These are phyloP conservation scores for Solanum chilense DNA, from an alignment of 257 asterid species.

Conservation along the genomic window DNA sequence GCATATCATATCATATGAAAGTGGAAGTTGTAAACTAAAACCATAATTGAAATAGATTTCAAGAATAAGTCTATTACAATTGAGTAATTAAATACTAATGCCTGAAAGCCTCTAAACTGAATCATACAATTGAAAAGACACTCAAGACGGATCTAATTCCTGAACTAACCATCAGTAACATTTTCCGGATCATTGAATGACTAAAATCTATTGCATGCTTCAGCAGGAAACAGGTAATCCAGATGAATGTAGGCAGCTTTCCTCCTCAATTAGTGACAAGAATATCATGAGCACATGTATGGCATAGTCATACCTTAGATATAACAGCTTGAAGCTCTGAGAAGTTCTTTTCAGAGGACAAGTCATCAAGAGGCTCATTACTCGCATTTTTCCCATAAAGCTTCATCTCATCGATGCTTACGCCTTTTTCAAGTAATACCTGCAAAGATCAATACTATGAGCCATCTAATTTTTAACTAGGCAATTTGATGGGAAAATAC, in stretches of 20 bases:
- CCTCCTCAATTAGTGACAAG: neutral
- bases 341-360: constrained; percentile 45
- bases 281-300: neutral
- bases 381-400: constrained; percentile 74
- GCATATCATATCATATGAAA: neutral
- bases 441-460: constrained; percentile 21
- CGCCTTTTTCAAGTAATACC: constrained; percentile 68
- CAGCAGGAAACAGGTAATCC: neutral
- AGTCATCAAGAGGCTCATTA: constrained; percentile 55
- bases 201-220: neutral
- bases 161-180: neutral
- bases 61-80: neutral
- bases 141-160: neutral
- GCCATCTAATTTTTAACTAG: constrained; percentile 4
- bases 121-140: neutral
- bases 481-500: constrained; percentile 20
- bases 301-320: constrained; percentile 36
- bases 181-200: neutral
- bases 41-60: neutral
- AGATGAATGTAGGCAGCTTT: neutral
- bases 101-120: neutral
- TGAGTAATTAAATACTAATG: neutral
- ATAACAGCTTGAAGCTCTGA: constrained; percentile 67
- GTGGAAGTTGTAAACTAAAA: neutral
- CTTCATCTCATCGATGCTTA: constrained; percentile 65